Conservation (phyloP, 1,284 basidiomycete species). For the Malassezia restricta region DNA sequence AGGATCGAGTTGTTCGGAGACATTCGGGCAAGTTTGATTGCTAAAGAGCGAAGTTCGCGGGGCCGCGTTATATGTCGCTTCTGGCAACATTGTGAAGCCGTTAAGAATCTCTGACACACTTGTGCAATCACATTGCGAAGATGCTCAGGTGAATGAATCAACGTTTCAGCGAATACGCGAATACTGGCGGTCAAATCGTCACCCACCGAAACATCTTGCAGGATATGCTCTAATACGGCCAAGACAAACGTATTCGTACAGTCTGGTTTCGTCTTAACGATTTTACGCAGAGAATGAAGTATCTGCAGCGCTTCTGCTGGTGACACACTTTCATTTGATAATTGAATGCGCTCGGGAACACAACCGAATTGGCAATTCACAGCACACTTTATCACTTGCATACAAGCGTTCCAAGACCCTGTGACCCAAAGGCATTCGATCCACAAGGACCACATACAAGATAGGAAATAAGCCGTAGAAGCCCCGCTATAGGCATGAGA, state of each 20-base stretch:
- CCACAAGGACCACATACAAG: slow-evolving; percentile 11
- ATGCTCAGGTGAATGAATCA: neutral
- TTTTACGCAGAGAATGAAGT: neutral
- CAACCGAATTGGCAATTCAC: neutral
- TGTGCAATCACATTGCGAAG: neutral
- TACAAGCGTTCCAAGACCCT: neutral
- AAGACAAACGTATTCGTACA: neutral
- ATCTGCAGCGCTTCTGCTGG: slow-evolving; percentile 7
- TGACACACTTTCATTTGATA: neutral
- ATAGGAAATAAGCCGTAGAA: neutral
- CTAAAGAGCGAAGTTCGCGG: neutral
- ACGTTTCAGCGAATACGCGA: neutral
- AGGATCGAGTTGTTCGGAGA: neutral
- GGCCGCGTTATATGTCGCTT: neutral
- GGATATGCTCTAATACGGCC: neutral
- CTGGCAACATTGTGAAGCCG: neutral
- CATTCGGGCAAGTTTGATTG: neutral
- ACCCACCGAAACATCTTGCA: neutral
- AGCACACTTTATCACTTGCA: neutral
- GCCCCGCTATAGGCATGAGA: neutral
- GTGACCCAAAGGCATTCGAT: neutral
- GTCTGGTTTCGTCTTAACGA: neutral
- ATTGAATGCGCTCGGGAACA: neutral
- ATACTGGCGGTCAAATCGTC: slow-evolving; percentile 1
- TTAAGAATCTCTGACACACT: neutral